Base-by-base conservation (phyloP, 2,329 filamentous ascomycete species). In the Penicillium occitanis region DNA sequence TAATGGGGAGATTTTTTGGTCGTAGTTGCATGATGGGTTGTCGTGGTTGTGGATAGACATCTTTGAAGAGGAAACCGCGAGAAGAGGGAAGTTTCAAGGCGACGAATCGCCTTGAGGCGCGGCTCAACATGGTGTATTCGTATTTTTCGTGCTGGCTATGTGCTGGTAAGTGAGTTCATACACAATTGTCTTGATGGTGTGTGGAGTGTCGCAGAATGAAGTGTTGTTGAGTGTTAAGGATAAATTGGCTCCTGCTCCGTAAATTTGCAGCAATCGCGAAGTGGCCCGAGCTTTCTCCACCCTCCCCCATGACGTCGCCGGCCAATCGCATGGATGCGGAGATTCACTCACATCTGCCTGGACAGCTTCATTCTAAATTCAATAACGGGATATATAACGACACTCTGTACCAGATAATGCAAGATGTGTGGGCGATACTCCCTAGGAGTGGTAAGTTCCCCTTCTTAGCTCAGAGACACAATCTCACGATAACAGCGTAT, bases 371-470 rank as follows among this genome's bases (percentile, higher is more conserved):
- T n/a, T 35, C 5, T 51, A 28, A 17, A 62, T 40, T 22, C 25
- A 35, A 25, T 8, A 14, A 48, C 42, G 51, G 33, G 37, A 46
- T 19, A 19, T 48, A 25, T n/a, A 10, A 7, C 2, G 3, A 17
- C 0, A 42, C 5, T 22, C 25, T 48, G 17, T 11, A 14, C 17
- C 11, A n/a, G 25, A 48, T 35, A 22, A 48, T 33, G 50, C 62
- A 76, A 57, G 8, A 91, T 91, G 89, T 91, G 89, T 75, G 89
- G 89, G 19, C 83, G 89, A 67, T 91, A 91, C 74, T 87, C 84
- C 25, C 75, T 91, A 68, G 84, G 85, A 57, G 79, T 88, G 79
- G 87, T 88, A 80, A 68, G 84, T 78, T 8, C 17, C 1, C 11
- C 17, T 33, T 37, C 35, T 59, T 5, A 19, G 33, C 3, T 22